These are phyloP conservation scores for Syzygium malaccense DNA, from an alignment of 441 rosid species.

Conservation along the genomic window DNA sequence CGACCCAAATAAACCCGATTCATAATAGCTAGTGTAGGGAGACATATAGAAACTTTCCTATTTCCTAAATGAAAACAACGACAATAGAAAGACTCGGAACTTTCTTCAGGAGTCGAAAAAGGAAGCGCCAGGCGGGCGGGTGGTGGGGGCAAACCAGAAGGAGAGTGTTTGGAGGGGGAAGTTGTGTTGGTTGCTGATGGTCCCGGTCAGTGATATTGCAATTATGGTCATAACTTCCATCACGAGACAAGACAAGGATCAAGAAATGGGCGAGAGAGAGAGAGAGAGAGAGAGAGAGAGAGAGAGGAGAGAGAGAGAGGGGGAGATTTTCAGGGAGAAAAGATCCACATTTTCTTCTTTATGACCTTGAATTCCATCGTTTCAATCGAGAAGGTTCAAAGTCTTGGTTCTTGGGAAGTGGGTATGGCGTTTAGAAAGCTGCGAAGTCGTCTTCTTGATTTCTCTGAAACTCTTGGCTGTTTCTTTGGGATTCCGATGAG, in stretches of 20 bases:
- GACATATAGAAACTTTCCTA: neutral
- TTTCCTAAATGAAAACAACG: neutral
- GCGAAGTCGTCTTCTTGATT: neutral
- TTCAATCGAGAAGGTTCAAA: neutral
- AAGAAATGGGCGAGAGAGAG: neutral
- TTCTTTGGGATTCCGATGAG: neutral
- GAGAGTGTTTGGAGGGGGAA: constrained; percentile 12
- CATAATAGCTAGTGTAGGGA: neutral
- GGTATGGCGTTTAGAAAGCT: neutral
- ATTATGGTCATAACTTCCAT: constrained; percentile 1
- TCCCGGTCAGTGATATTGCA: neutral
- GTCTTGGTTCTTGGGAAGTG: neutral
- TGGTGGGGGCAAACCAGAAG: constrained; percentile 19
- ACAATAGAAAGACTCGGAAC: neutral
- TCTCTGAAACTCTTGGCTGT: neutral
- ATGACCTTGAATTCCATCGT: constrained; percentile 3
- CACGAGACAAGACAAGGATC: neutral
- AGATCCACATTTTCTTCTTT: constrained; percentile 12
- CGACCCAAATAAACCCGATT: neutral
- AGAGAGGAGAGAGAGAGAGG: neutral
- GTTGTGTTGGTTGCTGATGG: neutral
- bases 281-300: neutral
- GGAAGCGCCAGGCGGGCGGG: constrained; percentile 7
- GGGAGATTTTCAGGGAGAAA: neutral
- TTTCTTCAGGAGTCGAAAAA: neutral